Evolutionary conservation across 345 rosid genomes (phyloP).

Genomic region (Litchi chinensis): DNA sequence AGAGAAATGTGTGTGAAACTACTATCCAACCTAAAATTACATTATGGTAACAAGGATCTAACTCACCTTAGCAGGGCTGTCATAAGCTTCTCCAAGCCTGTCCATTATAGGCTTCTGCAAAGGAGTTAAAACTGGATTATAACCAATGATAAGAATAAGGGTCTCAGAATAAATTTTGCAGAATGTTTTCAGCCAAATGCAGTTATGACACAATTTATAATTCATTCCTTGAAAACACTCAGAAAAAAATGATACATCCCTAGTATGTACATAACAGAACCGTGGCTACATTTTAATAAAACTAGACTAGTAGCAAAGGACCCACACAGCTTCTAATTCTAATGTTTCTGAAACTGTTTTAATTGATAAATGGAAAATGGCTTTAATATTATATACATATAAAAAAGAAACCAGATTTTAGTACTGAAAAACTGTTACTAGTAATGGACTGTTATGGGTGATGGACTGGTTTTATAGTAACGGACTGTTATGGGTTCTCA

Average conservation of each 20-base stretch:
- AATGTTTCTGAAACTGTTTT: background rate
- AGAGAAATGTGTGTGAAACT: constrained; percentile 11
- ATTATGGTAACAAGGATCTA: constrained; percentile 11
- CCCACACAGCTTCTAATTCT: background rate
- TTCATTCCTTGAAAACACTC: background rate
- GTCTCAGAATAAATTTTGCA: constrained; percentile 9
- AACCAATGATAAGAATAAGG: background rate
- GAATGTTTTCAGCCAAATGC: background rate
- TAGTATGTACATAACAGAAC: background rate
- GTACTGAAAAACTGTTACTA: no score
- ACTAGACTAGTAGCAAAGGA: background rate
- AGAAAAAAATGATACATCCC: background rate
- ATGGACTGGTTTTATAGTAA: no score
- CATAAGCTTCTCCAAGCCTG: constrained; percentile 95
- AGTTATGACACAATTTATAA: background rate
- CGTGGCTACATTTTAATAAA: background rate
- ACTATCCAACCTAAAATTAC: constrained; percentile 5
- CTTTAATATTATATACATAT: no score
- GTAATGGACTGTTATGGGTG: no score
- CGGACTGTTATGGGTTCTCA: no score
- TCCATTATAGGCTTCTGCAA: constrained; percentile 92
- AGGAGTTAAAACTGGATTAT: constrained; percentile 17
- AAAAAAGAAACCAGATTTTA: no score
- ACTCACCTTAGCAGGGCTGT: constrained; percentile 81
- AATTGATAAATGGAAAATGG: background rate